Evolutionary conservation across 2,329 filamentous ascomycete species (phyloP), one percentile per base, ranked within the genome.

Genomic region (Botrytis sinoallii): DNA sequence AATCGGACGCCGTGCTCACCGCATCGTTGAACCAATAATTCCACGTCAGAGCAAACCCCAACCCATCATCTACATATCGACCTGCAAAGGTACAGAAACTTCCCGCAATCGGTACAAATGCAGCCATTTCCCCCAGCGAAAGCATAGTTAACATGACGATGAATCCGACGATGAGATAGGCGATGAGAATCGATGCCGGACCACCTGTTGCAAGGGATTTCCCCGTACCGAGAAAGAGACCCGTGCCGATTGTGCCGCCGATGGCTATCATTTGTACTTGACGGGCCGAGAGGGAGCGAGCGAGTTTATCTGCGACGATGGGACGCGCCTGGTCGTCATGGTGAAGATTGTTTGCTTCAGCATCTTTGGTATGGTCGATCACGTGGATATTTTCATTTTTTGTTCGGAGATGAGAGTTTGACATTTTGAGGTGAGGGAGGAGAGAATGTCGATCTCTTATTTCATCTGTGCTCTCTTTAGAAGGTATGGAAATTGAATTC

Each of bases 211-310:
- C 85, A 57, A 91, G 81, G 6, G 88, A 86, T 78, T 87, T 88
- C 16, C 89, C 89, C 0, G 88, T 89, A 44, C 89, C 89, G 9
- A 91, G 83, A 76, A 91, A 91, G 6, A 91, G 81, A 4, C 89
- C 89, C 0, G 89, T 90, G 14, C 88, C 87, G 65, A 89, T 89
- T 1, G 86, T 89, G 52, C 87, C 87, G 32, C 86, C 87, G 67
- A 89, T 87, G 61, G 89, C 90, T 75, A 91, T 90, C 88, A 91
- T 91, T 82, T 91, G 89, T 18, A 91, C 87, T 80, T 91, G 89
- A n/a, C 89, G 86, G 25, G 87, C 83, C 3, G 87, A 88, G 20
- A 91, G 83, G 60, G 87, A 85, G 8, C 89, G 86, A 32, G 84
- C 84, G 18, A 91, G 83, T 52, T 75, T 77, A 66, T 79, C 77